Base-by-base conservation (phyloP, 208 protist genomes). In the Leishmania tarentolae region DNA sequence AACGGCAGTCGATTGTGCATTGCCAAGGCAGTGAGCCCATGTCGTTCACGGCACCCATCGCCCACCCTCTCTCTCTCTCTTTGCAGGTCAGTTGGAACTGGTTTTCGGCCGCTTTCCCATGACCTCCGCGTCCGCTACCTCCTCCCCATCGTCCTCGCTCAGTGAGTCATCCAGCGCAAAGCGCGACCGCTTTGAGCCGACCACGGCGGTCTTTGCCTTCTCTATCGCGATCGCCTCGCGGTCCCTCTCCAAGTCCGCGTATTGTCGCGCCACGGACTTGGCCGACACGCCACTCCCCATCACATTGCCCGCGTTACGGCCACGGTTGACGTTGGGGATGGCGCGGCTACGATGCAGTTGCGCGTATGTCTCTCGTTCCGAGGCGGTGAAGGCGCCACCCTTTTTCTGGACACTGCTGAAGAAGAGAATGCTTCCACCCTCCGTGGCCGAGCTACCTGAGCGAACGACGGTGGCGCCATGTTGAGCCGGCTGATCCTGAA, bases 381-480 rank as follows among this genome's bases (percentile, higher is more conserved):
- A 88, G 42, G 82, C 82, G 13, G 93, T 95, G 78, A 95, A 95
- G 83, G 88, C 91, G 59, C 93, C 93, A 21, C 93, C 93, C 42
- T 90, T 90, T 76, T 92, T 90, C 80, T 95, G 91, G 31, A 97
- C 91, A 76, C 92, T 95, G 77, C 90, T 95, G 86, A 92, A 97
- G 72, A 97, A 97, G 17, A 93, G 79, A 46, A 95, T 89, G 40
- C 80, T 93, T 78, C 90, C 93, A 47, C 84, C 79, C 66, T 86
- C 84, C 1, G 83, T 86, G 11, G 86, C 79, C 15, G 87, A 76
- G 65, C 79, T 84, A 79, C 90, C 87, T 37, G 90, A 89, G 73
- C 91, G 89, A 78, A 97, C 93, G 24, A 95, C 86, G n/a, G 89
- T 73, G 37, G 90, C 92, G 28, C 89, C 88, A 78, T 97, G 92